Percentiles rank a stretch among this genome's conserved stretches.
phyloP scores from a whole-genome alignment of 345 rosid species.

The Arabis alpina region DNA sequence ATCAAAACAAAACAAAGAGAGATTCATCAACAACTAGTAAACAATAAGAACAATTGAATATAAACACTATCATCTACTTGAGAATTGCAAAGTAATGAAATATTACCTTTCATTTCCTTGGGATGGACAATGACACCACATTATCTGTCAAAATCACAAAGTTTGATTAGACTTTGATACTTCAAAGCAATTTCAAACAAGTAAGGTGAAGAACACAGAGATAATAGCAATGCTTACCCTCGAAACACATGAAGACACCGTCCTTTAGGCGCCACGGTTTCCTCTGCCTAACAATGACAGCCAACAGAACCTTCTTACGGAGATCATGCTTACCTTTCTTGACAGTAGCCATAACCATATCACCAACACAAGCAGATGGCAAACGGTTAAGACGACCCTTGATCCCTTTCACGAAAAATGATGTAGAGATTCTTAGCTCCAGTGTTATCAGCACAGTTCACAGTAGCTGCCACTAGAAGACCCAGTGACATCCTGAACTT shows the following conservation, averaged over 20 bases:
- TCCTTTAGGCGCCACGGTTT: constrained; percentile 56
- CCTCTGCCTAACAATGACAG: constrained; percentile 52
- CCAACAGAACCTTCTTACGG: constrained; percentile 50
- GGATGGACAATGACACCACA: constrained; percentile 82
- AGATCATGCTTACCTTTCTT: constrained; percentile 52
- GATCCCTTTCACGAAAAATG: constrained; percentile 49
- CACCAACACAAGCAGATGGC: constrained; percentile 50
- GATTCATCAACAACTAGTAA: neutral
- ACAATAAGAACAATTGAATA: no score
- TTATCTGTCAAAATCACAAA: constrained; percentile 52
- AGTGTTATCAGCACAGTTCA: constrained; percentile 50
- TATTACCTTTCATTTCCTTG: constrained; percentile 79
- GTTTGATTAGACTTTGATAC: neutral
- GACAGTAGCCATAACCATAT: constrained; percentile 51
- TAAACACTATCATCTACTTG: no score
- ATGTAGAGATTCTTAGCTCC: constrained; percentile 51
- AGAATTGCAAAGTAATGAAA: no score
- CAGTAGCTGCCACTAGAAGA: constrained; percentile 50
- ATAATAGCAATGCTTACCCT: constrained; percentile 13
- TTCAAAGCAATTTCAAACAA: neutral
- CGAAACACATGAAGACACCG: constrained; percentile 51
- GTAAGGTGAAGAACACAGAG: neutral
- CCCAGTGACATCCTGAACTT: constrained; percentile 53
- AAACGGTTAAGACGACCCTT: constrained; percentile 51
- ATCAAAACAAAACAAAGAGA: neutral